Conservation (phyloP, 306 rosid genomes). For the Boehmeria nivea region DNA sequence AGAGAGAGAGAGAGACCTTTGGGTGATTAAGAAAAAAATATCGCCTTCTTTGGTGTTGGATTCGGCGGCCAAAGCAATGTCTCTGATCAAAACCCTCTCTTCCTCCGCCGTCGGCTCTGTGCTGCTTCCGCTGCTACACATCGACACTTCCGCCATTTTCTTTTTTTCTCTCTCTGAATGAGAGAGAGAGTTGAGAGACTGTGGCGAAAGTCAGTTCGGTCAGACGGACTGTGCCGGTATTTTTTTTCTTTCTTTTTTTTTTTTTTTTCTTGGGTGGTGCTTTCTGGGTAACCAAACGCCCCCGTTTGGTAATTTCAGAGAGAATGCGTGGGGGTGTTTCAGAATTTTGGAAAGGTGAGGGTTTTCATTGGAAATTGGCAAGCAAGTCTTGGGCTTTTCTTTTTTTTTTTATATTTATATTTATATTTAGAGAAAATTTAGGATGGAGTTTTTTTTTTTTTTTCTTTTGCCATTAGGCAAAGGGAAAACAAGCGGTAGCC, state of each 20-base stretch:
- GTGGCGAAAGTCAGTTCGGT: not conserved
- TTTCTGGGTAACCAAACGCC: conserved; percentile 5
- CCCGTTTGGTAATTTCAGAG: not conserved
- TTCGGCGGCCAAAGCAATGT: conserved; percentile 83
- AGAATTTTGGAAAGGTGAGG: not conserved
- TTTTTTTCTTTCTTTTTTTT: too few species aligned
- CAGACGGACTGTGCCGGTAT: too few species aligned
- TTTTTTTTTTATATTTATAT: too few species aligned
- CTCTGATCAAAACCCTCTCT: conserved; percentile 85
- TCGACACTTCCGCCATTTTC: conserved; percentile 55
- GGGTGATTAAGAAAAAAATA: conserved; percentile 67
- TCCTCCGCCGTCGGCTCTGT: conserved; percentile 71
- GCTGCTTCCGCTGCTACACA: conserved; percentile 47
- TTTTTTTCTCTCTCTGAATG: not conserved
- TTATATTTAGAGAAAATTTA: too few species aligned
- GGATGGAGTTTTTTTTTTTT: too few species aligned
- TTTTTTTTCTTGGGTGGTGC: not conserved
- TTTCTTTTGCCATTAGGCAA: too few species aligned
- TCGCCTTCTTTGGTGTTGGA: conserved; percentile 82
- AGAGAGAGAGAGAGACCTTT: conserved; percentile 48
- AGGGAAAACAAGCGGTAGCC: too few species aligned
- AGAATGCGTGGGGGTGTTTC: not conserved
- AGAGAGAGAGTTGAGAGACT: not conserved
- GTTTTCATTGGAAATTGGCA: too few species aligned
- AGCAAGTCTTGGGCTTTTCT: too few species aligned